Evolutionary conservation across 2,329 filamentous ascomycete species (phyloP).

Genomic region (Dothistroma septosporum): DNA sequence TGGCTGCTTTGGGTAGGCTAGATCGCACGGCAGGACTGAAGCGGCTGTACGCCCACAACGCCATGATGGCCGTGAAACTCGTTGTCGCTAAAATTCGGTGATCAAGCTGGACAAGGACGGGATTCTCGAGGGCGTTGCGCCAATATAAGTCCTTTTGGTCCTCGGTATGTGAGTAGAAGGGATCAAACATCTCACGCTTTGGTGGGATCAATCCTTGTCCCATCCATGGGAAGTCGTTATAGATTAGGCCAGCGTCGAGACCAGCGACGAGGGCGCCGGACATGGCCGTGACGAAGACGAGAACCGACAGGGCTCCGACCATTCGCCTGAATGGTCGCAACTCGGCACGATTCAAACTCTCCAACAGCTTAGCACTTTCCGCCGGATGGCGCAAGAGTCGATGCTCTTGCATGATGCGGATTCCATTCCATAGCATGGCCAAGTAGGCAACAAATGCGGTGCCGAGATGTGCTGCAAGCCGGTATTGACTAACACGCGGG

Average conservation of each 20-base stretch:
- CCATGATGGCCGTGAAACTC: constrained; percentile 76
- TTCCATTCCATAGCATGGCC: constrained; percentile 87
- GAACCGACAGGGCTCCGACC: constrained; percentile 63
- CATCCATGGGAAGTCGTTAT: constrained; percentile 98
- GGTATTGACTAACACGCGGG: constrained; percentile 90
- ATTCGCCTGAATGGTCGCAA: constrained; percentile 70
- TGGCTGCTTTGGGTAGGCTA: constrained; percentile 54
- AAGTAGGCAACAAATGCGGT: constrained; percentile 90
- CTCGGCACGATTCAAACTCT: constrained; percentile 61
- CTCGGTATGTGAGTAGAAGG: constrained; percentile 75
- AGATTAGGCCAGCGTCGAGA: constrained; percentile 92
- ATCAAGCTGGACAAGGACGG: constrained; percentile 89
- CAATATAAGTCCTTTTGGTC: constrained; percentile 85
- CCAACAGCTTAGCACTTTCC: constrained; percentile 52
- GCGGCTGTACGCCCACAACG: constrained; percentile 76
- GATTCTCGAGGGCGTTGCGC: constrained; percentile 98
- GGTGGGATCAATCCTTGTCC: constrained; percentile 78
- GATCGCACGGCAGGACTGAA: constrained; percentile 61
- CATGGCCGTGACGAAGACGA: constrained; percentile 87
- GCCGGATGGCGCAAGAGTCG: constrained; percentile 63
- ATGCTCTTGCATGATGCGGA: constrained; percentile 75
- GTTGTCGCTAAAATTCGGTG: constrained; percentile 88
- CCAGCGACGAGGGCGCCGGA: constrained; percentile 92
- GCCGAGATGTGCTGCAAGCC: constrained; percentile 81
- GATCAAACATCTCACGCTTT: constrained; percentile 74